A percentile compares a stretch with the other conserved stretches of the same genome.
These are phyloP conservation scores for Immersiella caudata DNA, from an alignment of 495 filamentous ascomycete species.

Conservation along the genomic window DNA sequence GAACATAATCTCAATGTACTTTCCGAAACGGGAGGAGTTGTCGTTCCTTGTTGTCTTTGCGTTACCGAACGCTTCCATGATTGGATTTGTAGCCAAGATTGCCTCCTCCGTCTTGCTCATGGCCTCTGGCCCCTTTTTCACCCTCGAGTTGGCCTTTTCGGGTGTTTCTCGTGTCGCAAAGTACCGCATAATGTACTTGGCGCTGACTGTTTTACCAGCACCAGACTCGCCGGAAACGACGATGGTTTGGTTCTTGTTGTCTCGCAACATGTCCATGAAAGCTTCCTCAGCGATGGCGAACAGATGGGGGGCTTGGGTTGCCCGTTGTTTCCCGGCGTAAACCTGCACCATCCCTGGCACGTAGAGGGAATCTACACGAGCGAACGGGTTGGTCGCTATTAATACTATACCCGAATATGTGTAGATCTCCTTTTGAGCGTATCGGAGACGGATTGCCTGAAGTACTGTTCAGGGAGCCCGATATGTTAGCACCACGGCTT, in stretches of 20 bases:
- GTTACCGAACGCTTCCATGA: slow-evolving; percentile 99
- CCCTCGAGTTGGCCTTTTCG: slow-evolving; percentile 78
- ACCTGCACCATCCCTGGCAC: slow-evolving; percentile 99
- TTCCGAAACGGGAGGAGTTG: slow-evolving; percentile 98
- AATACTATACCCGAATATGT: slow-evolving; percentile 99
- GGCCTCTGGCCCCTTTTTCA: slow-evolving; percentile 75
- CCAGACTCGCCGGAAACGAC: slow-evolving; percentile 98
- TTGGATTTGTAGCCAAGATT: slow-evolving; percentile 96
- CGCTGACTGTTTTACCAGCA: slow-evolving; percentile 98
- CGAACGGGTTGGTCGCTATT: slow-evolving; percentile 98
- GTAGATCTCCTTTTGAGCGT: slow-evolving; percentile 99
- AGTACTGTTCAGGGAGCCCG: slow-evolving; percentile 62
- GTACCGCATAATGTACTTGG: slow-evolving; percentile 99
- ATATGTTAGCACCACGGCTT: slow-evolving; percentile 39
- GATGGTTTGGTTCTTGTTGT: slow-evolving; percentile 94
- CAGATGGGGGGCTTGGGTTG: slow-evolving; percentile 94
- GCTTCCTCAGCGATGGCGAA: slow-evolving; percentile 99
- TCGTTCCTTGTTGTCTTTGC: slow-evolving; percentile 99
- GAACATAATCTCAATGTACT: slow-evolving; percentile 99
- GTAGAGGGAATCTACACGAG: slow-evolving; percentile 95
- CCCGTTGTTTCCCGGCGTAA: slow-evolving; percentile 95
- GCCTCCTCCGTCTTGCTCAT: slow-evolving; percentile 99
- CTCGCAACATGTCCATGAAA: slow-evolving; percentile 98
- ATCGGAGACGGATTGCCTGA: slow-evolving; percentile 96
- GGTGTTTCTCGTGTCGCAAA: slow-evolving; percentile 97